Conservation (phyloP, 2,329 filamentous ascomycete genomes). For the Eutypa lata region DNA sequence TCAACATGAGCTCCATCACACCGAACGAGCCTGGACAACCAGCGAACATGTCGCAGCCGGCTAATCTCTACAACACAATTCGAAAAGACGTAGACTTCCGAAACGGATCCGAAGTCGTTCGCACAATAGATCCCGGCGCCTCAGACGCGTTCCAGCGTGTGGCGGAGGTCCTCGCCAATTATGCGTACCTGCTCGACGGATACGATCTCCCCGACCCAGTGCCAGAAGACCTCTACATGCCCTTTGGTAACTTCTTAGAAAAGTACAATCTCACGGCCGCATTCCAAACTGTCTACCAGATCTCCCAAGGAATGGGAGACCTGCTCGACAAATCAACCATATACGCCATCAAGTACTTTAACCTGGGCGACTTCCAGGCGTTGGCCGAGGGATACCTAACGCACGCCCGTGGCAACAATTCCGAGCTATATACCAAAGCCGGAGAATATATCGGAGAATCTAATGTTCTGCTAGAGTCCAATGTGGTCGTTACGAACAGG, state of each 20-base stretch:
- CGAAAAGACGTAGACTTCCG: constrained; percentile 1
- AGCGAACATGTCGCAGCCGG: background rate
- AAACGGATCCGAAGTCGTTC: constrained; percentile 1
- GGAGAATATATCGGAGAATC: background rate
- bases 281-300: background rate
- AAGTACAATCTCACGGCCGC: background rate
- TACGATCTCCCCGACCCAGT: background rate
- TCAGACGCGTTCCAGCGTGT: background rate
- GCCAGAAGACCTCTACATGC: background rate
- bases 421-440: background rate
- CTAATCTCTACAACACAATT: background rate
- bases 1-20: constrained; percentile 1
- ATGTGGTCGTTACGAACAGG: background rate
- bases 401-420: background rate
- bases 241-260: background rate
- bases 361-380: background rate
- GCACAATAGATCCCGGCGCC: background rate
- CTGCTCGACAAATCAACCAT: background rate
- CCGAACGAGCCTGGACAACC: background rate
- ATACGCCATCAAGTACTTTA: background rate
- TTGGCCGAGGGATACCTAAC: background rate
- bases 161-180: background rate
- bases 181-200: background rate
- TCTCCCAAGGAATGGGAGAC: background rate
- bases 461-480: background rate